Evolutionary conservation across 768 basidiomycete species (phyloP).

Genomic region (Boletus fagicola): DNA sequence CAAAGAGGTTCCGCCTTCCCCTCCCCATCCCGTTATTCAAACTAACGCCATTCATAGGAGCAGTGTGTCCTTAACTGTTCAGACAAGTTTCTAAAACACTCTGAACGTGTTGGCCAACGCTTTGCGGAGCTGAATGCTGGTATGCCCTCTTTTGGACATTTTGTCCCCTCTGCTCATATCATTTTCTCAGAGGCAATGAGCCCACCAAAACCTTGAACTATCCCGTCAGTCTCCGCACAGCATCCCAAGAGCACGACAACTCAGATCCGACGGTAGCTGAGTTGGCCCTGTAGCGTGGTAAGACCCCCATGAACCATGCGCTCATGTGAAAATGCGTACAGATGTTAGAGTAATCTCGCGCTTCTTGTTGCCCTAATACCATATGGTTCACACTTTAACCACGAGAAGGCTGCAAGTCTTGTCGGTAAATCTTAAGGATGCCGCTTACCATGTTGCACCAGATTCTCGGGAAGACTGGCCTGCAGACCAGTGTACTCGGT

Average conservation of each 20-base stretch:
- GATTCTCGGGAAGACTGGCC: not conserved
- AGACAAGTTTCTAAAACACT: conserved; percentile 97
- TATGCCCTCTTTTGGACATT: conserved; percentile 37
- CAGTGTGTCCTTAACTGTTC: conserved; percentile 90
- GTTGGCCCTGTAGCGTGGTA: conserved; percentile 13
- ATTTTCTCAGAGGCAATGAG: conserved; percentile 33
- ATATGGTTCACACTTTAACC: conserved; percentile 3
- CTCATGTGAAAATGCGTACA: conserved; percentile 16
- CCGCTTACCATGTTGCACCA: not conserved
- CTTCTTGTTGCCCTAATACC: conserved; percentile 15
- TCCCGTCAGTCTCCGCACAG: not conserved
- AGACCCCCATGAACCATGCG: conserved; percentile 8
- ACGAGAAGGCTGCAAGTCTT: not conserved
- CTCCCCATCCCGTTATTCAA: conserved; percentile 1
- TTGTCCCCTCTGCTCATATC: not conserved
- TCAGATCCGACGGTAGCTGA: conserved; percentile 4
- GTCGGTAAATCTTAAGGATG: not conserved
- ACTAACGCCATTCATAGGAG: conserved; percentile 51
- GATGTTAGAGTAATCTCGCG: conserved; percentile 18
- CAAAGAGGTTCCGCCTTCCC: conserved; percentile 68
- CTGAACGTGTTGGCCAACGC: conserved; percentile 86
- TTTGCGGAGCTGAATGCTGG: conserved; percentile 93
- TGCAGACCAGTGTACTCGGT: not conserved
- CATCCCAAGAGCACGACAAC: not conserved
- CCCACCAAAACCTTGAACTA: conserved; percentile 29